phyloP scores from a whole-genome alignment of 352 stramenopile species.

The Phytophthora pisi region DNA sequence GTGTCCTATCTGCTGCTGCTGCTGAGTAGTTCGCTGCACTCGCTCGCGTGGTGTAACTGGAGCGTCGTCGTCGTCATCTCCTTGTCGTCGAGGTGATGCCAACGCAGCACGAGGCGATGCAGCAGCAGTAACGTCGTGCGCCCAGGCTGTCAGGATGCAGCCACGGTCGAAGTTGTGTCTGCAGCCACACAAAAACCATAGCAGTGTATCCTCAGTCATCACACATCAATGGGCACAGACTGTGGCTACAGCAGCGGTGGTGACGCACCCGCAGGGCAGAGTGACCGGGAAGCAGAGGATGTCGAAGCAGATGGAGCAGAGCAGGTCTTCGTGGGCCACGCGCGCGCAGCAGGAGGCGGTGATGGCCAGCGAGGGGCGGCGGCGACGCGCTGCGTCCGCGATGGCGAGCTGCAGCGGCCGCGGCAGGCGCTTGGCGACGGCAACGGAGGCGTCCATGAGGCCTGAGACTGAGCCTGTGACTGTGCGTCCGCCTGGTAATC shows the following conservation, averaged over 20 bases:
- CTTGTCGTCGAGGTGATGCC: slow-evolving; percentile 17
- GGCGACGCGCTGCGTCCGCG: slow-evolving; percentile 21
- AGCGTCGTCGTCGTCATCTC: slow-evolving; percentile 1
- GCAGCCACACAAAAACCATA: slow-evolving; percentile 4
- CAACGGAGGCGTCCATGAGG: slow-evolving; percentile 1
- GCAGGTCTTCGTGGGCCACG: slow-evolving; percentile 54
- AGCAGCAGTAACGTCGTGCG: slow-evolving; percentile 32
- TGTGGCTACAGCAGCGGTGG: not conserved
- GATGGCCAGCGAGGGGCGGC: not conserved
- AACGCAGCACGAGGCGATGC: not conserved
- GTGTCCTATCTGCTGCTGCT: slow-evolving; percentile 22
- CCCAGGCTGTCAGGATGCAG: slow-evolving; percentile 74
- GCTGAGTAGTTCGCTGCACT: not conserved
- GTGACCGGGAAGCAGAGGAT: slow-evolving; percentile 77
- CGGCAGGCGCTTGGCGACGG: slow-evolving; percentile 23
- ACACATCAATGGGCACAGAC: not conserved
- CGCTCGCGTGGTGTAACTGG: not conserved
- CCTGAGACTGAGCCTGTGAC: not conserved
- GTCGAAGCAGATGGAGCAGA: slow-evolving; percentile 83
- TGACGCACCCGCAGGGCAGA: slow-evolving; percentile 61
- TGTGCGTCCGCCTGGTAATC: slow-evolving; percentile 5
- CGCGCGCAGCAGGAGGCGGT: not conserved
- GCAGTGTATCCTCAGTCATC: not conserved
- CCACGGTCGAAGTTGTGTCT: slow-evolving; percentile 88
- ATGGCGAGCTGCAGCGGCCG: slow-evolving; percentile 34